Base-by-base conservation (phyloP, 1,284 basidiomycete species). In the Mycena citricolor region DNA sequence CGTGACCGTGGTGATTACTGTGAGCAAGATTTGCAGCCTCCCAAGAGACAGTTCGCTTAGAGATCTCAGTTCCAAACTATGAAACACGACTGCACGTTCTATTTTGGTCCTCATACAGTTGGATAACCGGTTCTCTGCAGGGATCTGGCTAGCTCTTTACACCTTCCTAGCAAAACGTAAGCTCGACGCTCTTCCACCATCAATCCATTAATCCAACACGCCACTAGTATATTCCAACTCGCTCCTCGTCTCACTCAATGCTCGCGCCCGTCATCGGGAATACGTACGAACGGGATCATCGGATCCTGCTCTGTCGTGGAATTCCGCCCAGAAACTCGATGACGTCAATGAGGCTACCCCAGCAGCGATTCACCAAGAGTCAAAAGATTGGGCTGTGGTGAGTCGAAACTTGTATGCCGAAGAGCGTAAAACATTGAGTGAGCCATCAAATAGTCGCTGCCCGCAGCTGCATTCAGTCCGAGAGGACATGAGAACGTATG, bases 101-200 rank as follows among this genome's bases (percentile, higher is more conserved):
- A 5, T 8, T 13, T 17, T 11, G n/a, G 21, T 17, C 17, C 16
- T 14, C 20, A 2, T 17, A 13, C 21, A 24, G 17, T 20, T 32
- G 25, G 16, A 19, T 12, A 4, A 37, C 30, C 36, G 6, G 10
- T 21, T 24, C 10, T 24, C 22, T 20, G 10, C n/a, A 56, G 54
- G 47, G 36, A 39, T 49, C 17, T 56, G 54, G 54, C 42, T 56
- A 17, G 41, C 52, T 10, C 30, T 54, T 12, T 56, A 54, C 36
- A 47, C 44, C 2, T 21, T 56, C 21, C 33, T 54, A 10, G 52
- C 49, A 7, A 56, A 56, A 43, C 17, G 54, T 52, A 16, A 19
- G 25, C 34, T 12, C 19, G 25, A 16, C 10, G 13, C 26, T 34
- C 16, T 12, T 8, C 10, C 17, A 4, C 0, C 23, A 1, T 16